Evolutionary conservation across 2,329 filamentous ascomycete species (phyloP), one percentile per base, ranked within the genome.

Genomic region (Colletotrichum lindemuthianum): DNA sequence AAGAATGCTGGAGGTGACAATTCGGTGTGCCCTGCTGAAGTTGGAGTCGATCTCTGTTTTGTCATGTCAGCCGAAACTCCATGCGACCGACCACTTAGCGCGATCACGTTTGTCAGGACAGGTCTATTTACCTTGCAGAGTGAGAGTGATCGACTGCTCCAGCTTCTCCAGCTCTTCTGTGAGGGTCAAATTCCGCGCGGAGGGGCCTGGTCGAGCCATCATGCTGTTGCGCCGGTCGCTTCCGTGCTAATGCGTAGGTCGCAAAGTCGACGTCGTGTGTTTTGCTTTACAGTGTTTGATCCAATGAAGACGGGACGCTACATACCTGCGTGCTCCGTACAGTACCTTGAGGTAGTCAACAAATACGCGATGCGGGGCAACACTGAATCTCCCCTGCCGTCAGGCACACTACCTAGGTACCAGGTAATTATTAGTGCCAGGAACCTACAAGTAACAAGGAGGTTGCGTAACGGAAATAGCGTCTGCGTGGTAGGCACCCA

Each of bases 111-210:
- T 24, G 24, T 24, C 24, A 24, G 24, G 24, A 13, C 10, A 44
- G 33, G 15, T 37, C 7, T 40, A 9, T 34, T 40, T 34, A 91
- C 92, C 93, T 89, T 98, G 96, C 24, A 99, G 83, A 0, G 95
- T 98, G 44, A 98, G 84, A 0, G 96, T 99, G 71, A 99, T 98
- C 24, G 93, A 96, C 76, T 99, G 96, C 77, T 99, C 96, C 4
- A 99, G 83, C 77, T 91, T 94, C 80, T 99, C 96, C 57, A 99
- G 84, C 83, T 99, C 96, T 75, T 99, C 96, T 0, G 95, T 97
- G 65, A 97, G 84, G 6, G 92, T 92, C 65, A 98, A 81, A 52
- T 80, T 84, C 66, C 87, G 80, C 45, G 82, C 77, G 2, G 85
- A 79, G 33, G 77, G 73, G 47, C 78, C 79, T 16, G 81, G 77